phyloP scores from a whole-genome alignment of 176 grass and related monocot species.

The Bolboschoenus planiculmis region DNA sequence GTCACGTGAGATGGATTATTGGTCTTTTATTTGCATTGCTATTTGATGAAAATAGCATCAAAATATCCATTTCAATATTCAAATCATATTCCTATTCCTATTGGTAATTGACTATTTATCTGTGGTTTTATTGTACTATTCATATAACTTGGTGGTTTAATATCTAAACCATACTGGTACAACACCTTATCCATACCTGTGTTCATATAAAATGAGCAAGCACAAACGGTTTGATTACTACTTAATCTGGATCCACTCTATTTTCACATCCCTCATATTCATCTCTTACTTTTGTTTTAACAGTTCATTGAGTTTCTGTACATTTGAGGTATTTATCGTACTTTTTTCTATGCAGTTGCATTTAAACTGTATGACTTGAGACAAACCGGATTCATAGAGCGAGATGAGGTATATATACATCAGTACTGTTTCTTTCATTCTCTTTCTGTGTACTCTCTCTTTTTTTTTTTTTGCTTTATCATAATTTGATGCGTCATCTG shows the following conservation, averaged over 20 bases:
- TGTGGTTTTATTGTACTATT: not conserved
- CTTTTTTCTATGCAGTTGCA: constrained; percentile 35
- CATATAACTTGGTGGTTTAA: not conserved
- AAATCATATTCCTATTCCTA: not conserved
- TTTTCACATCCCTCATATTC: not conserved
- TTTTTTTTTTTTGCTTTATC: not conserved
- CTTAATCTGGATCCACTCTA: not conserved
- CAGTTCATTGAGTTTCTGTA: not conserved
- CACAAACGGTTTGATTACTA: not conserved
- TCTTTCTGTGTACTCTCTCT: not conserved
- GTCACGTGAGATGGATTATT: not conserved
- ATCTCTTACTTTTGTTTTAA: not conserved
- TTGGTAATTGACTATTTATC: not conserved
- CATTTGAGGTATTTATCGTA: not conserved
- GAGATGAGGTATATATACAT: constrained; percentile 28
- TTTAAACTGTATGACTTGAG: constrained; percentile 53
- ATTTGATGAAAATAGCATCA: not conserved
- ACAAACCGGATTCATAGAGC: constrained; percentile 40
- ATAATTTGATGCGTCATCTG: not conserved
- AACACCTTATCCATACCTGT: not conserved
- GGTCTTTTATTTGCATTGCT: too few species aligned
- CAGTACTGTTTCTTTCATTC: not conserved
- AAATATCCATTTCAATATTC: not conserved
- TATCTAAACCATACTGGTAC: not conserved
- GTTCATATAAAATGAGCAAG: not conserved